These are phyloP conservation scores for Clitopilus passeckerianus DNA, from an alignment of 768 basidiomycete genomes.

Conservation along the genomic window DNA sequence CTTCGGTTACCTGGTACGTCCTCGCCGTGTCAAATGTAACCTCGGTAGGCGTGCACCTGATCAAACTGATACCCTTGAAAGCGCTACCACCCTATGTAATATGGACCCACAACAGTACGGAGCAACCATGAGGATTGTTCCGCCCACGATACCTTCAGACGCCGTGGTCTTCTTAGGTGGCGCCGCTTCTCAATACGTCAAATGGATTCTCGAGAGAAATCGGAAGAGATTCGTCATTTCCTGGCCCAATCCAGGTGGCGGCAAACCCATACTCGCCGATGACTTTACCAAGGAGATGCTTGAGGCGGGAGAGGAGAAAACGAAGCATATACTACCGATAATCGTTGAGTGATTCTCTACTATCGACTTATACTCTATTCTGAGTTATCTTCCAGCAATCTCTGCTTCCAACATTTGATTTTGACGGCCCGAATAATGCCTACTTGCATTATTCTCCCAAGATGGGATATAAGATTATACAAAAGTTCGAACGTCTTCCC, in stretches of 20 bases:
- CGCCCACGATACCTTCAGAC: background rate
- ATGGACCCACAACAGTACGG: background rate
- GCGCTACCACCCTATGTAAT: background rate
- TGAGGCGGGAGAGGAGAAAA: background rate
- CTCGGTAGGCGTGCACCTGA: too few relatives aligned
- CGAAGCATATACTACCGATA: background rate
- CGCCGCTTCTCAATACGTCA: background rate
- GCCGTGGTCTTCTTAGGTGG: background rate
- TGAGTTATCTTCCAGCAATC: conserved; percentile 17
- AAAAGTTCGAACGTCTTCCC: conserved; percentile 17
- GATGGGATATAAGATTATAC: conserved; percentile 24
- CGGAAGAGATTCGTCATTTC: background rate
- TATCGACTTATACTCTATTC: background rate
- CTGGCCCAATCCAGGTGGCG: background rate
- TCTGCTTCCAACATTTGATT: conserved; percentile 22
- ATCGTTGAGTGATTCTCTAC: background rate
- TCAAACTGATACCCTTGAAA: background rate
- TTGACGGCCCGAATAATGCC: conserved; percentile 30
- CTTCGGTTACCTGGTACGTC: too few relatives aligned
- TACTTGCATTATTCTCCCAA: conserved; percentile 20
- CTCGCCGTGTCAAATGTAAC: too few relatives aligned
- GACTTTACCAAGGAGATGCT: background rate
- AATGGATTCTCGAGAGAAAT: background rate
- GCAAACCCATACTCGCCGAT: background rate
- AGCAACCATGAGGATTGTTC: conserved; percentile 1